Evolutionary conservation across 2,329 filamentous ascomycete species (phyloP), one percentile per base, ranked within the genome.

Genomic region (Aspergillus neoniger): DNA sequence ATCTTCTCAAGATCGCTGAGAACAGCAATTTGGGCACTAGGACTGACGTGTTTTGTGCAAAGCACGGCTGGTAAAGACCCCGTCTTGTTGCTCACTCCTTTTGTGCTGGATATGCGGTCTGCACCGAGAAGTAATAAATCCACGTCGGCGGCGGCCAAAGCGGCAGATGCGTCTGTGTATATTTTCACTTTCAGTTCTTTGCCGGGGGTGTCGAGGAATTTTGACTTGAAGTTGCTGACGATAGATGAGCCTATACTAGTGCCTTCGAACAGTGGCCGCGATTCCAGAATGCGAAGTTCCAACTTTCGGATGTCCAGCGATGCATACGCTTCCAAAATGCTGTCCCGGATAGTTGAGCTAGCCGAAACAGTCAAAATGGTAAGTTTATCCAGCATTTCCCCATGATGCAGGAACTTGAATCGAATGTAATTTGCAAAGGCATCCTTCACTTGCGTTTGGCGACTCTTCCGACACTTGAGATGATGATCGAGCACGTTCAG

Each of bases 41-140:
- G 79, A 4, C 80, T 78, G 3, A 83, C 72, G 53, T 83, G 72
- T 56, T 80, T 84, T 7, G 84, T 82, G 53, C 83, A 80, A 1
- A 89, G 76, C 0, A 85, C 80, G 1, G 84, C 81, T 1, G 86
- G 82, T 6, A 90, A 72, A 1, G 86, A 88, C 0, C 88, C 88
- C 0, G 82, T 86, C 72, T 90, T 91, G 74, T 90, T 91, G 71
- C 82, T 86, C 17, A 90, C 83, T 30, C 84, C 82, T 2, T 86
- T 88, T 0, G 76, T 70, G 0, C 76, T 70, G 12, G 83, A 82
- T 57, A 91, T 86, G 4, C 85, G 77, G 68, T 91, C 88, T 1
- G 87, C 86, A 1, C 88, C 88, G 1, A 91, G 76, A 3, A 91
- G 73, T 2, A 91, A 74, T 1, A 88, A 55, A 65, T 90, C 81